Evolutionary conservation across 345 rosid genomes (phyloP), one percentile per base, ranked within the genome.

Genomic region (Turnera subulata): DNA sequence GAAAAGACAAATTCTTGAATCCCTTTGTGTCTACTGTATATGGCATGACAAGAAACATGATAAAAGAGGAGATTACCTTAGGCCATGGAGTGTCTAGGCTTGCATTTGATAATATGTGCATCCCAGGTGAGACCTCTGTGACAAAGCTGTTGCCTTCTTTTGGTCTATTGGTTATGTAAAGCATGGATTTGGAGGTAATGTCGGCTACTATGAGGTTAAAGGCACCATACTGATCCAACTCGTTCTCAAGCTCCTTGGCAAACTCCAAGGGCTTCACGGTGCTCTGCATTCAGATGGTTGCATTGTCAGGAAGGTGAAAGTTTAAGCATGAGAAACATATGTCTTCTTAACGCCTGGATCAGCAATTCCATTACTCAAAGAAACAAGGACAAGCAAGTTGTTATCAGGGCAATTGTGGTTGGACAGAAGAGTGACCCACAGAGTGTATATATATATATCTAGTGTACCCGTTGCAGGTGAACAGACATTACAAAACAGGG

Each of bases 31-130:
- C 12, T 19, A 55, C 10, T 9, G 19, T 32, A 29, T n/a, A 11
- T 55, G n/a, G 19, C 32, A 38, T 22, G 17, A 21, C 2, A 29
- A 29, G 35, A 29, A 29, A 3, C 35, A 45, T 45, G 8, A 18
- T 45, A 10, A 20, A 26, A 24, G n/a, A 10, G 20, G 6, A 9
- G n/a, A 26, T 14, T 57, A 91, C 98, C 87, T 89, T 84, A 59
- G 85, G 88, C 96, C 89, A 86, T 33, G 96, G 91, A 18, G 91
- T 62, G 75, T 92, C 86, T 46, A 89, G 82, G 73, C 74, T 79
- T 53, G 88, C 88, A 65, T 82, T 89, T 53, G 95, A 64, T 38
- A 89, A 57, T 20, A 89, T 86, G 66, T 84, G 96, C 66, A 86
- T 77, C 56, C 92, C 93, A 0, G 96, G 84, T 19, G 88, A 63